These are phyloP conservation scores for Vanrija sp. DNA, from an alignment of 1,284 basidiomycete species.

Conservation along the genomic window DNA sequence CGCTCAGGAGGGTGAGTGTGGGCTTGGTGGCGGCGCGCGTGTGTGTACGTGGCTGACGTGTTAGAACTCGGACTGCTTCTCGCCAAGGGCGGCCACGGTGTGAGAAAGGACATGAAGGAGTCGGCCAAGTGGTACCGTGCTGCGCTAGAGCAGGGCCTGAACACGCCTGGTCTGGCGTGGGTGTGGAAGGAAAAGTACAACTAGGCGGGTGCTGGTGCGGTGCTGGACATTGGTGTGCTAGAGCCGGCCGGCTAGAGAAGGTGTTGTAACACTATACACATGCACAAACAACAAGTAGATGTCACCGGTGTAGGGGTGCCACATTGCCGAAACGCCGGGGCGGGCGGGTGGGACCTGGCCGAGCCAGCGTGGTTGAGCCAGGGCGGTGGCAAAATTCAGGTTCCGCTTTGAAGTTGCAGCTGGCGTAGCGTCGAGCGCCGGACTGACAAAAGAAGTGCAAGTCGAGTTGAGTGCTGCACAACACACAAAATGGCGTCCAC, in stretches of 20 bases:
- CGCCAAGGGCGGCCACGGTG: conserved; percentile 39
- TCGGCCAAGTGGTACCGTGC: conserved; percentile 49
- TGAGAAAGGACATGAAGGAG: conserved; percentile 49
- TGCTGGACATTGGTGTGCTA: too few relatives aligned
- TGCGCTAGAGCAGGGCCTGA: conserved; percentile 34
- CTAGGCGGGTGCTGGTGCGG: neutral
- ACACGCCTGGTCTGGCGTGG: conserved; percentile 46
- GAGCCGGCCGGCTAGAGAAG: too few relatives aligned
- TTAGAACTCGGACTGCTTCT: conserved; percentile 45
- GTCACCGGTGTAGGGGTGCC: neutral
- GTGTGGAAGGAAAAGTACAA: conserved; percentile 42
- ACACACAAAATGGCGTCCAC: conserved; percentile 8
- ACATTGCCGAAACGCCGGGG: neutral
- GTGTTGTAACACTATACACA: too few relatives aligned
- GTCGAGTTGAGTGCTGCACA: neutral
- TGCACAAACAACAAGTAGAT: neutral
- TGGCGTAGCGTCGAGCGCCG: neutral
- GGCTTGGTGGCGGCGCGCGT: neutral
- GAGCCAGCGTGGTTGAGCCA: too few relatives aligned
- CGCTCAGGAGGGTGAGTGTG: conserved; percentile 47
- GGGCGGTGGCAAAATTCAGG: too few relatives aligned
- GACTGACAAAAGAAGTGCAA: neutral
- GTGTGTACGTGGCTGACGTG: neutral
- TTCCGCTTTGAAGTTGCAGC: too few relatives aligned
- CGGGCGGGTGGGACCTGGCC: neutral